A percentile compares a stretch with the other conserved stretches of the same genome.
Evolutionary conservation across 139 green algal species (phyloP).

Genomic region (Protoeuglena noctilucae): DNA sequence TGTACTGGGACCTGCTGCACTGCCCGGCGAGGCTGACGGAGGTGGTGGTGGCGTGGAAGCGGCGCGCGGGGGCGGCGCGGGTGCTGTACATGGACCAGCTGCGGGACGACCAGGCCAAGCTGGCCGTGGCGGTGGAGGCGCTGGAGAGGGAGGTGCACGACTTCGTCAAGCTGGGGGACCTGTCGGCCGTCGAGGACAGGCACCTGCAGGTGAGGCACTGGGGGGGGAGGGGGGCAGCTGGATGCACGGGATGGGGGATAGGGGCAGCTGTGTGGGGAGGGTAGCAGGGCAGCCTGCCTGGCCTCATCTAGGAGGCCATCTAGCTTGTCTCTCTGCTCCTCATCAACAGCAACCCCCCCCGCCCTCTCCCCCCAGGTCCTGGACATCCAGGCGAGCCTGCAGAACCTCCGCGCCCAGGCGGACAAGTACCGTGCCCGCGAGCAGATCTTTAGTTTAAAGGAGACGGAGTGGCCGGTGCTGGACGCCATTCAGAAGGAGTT

Average conservation of each 20-base stretch:
- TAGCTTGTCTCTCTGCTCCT: no score
- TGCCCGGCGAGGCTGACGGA: constrained; percentile 33
- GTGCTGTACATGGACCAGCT: constrained; percentile 27
- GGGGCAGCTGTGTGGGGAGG: neutral
- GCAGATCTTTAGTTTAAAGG: constrained; percentile 42
- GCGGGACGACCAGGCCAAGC: constrained; percentile 8
- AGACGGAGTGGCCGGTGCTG: constrained; percentile 36
- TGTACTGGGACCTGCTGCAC: constrained; percentile 33
- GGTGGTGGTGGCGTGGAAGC: constrained; percentile 16
- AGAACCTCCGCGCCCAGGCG: constrained; percentile 15
- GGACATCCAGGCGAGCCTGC: constrained; percentile 36
- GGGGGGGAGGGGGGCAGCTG: constrained; percentile 14
- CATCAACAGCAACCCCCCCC: no score
- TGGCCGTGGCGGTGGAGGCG: constrained; percentile 9
- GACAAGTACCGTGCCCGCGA: constrained; percentile 50
- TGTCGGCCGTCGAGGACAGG: constrained; percentile 13
- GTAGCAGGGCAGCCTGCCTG: neutral
- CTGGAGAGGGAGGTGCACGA: constrained; percentile 28
- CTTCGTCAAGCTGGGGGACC: constrained; percentile 41
- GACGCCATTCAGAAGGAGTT: constrained; percentile 25
- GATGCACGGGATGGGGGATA: neutral
- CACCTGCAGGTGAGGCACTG: constrained; percentile 39
- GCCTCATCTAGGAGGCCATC: neutral
- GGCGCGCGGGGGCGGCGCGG: constrained; percentile 12
- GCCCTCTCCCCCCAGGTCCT: constrained; percentile 9